Percentiles rank a stretch among this genome's conserved stretches.
These are phyloP conservation scores for Asterochloris sp. DNA, from an alignment of 139 green algal species.

Conservation along the genomic window DNA sequence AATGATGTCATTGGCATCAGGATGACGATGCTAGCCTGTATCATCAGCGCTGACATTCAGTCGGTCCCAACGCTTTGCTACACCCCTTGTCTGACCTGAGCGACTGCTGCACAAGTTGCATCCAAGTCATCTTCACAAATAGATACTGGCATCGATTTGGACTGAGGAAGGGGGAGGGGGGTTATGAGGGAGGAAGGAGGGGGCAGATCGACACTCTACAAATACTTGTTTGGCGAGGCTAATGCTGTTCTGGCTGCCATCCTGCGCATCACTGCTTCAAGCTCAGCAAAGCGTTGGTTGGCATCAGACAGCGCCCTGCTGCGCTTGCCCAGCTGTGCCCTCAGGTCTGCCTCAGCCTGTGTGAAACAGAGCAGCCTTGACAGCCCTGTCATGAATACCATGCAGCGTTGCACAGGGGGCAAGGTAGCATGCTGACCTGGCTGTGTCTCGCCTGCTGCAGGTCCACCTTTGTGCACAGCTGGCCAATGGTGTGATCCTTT, in stretches of 20 bases:
- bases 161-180: too few relatives aligned
- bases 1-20: too few relatives aligned
- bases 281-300: constrained; percentile 48
- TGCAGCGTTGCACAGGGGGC: not conserved
- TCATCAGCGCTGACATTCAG: too few relatives aligned
- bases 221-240: too few relatives aligned
- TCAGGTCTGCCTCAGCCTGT: constrained; percentile 22
- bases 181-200: too few relatives aligned
- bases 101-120: too few relatives aligned
- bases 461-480: not conserved
- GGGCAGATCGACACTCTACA: too few relatives aligned
- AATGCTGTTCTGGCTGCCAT: constrained; percentile 37
- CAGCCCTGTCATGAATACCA: not conserved
- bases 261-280: constrained; percentile 54
- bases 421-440: not conserved
- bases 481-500: not conserved
- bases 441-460: not conserved
- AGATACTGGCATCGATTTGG: too few relatives aligned
- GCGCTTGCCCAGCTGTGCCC: constrained; percentile 39
- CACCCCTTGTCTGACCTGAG: too few relatives aligned
- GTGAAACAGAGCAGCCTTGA: not conserved
- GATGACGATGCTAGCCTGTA: too few relatives aligned
- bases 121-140: too few relatives aligned
- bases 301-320: constrained; percentile 36
- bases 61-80: too few relatives aligned